Conservation (phyloP, 768 basidiomycete species). For the Mrakia blollopis region DNA sequence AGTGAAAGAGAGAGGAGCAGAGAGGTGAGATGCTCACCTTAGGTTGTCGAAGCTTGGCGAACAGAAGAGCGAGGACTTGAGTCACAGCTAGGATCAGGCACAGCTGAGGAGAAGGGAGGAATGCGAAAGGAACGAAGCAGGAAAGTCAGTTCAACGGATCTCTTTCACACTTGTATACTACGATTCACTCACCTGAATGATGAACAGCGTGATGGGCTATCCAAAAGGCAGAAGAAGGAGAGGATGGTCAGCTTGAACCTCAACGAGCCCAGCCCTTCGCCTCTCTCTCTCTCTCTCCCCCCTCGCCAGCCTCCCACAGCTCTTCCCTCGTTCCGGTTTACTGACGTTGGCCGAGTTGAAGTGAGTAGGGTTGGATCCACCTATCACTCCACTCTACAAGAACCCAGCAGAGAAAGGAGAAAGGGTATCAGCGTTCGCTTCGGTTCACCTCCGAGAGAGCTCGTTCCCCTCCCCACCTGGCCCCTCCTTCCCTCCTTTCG, state of each 20-base stretch:
- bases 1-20: neutral
- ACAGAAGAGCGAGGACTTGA: constrained; percentile 62
- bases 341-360: constrained; percentile 67
- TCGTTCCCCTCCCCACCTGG: neutral
- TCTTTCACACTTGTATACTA: neutral
- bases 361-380: constrained; percentile 63
- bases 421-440: neutral
- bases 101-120: constrained; percentile 36
- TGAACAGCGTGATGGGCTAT: constrained; percentile 44
- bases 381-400: constrained; percentile 55
- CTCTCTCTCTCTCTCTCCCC: neutral
- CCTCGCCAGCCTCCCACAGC: no score
- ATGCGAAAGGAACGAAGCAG: neutral
- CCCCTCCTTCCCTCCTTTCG: neutral
- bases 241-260: neutral
- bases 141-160: neutral
- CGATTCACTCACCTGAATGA: constrained; percentile 36
- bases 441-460: neutral
- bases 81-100: constrained; percentile 77
- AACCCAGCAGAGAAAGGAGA: neutral
- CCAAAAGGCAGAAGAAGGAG: neutral
- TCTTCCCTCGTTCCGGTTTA: no score
- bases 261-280: neutral
- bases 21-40: constrained; percentile 33
- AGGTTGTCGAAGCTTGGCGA: constrained; percentile 73